These are phyloP conservation scores for Penicillium roqueforti DNA, from an alignment of 495 filamentous ascomycete genomes.

Conservation along the genomic window DNA sequence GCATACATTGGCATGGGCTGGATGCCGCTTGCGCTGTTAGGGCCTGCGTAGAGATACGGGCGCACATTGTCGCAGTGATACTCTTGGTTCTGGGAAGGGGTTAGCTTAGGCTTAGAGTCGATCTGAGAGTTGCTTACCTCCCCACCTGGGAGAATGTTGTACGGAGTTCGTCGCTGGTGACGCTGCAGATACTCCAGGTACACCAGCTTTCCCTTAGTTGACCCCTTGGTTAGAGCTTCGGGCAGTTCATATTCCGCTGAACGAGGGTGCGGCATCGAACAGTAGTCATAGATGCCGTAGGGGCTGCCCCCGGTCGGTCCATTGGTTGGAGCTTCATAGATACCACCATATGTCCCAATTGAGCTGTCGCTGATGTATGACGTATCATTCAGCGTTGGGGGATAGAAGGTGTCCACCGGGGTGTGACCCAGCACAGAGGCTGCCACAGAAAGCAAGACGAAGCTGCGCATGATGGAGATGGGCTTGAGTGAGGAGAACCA, in stretches of 20 bases:
- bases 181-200: slow-evolving; percentile 44
- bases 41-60: slow-evolving; percentile 37
- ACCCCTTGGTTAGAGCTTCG: slow-evolving; percentile 23
- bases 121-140: slow-evolving; percentile 24
- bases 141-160: slow-evolving; percentile 41
- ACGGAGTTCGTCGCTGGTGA: slow-evolving; percentile 40
- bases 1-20: slow-evolving; percentile 37
- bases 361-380: slow-evolving; percentile 38
- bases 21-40: slow-evolving; percentile 15
- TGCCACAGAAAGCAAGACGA: slow-evolving; percentile 8
- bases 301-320: slow-evolving; percentile 23
- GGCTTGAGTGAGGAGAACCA: not conserved
- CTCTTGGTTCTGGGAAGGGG: slow-evolving; percentile 33
- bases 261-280: slow-evolving; percentile 45
- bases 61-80: slow-evolving; percentile 41
- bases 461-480: slow-evolving; percentile 14
- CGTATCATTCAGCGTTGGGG: slow-evolving; percentile 34
- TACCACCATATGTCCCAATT: slow-evolving; percentile 39
- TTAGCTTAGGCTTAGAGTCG: not conserved
- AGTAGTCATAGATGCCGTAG: slow-evolving; percentile 39
- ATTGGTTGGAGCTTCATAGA: slow-evolving; percentile 32
- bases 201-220: slow-evolving; percentile 30
- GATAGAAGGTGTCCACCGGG: slow-evolving; percentile 38
- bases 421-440: slow-evolving; percentile 12
- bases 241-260: slow-evolving; percentile 33